phyloP scores from a whole-genome alignment of 805 yeast genomes.

The Priceomyces medius region DNA sequence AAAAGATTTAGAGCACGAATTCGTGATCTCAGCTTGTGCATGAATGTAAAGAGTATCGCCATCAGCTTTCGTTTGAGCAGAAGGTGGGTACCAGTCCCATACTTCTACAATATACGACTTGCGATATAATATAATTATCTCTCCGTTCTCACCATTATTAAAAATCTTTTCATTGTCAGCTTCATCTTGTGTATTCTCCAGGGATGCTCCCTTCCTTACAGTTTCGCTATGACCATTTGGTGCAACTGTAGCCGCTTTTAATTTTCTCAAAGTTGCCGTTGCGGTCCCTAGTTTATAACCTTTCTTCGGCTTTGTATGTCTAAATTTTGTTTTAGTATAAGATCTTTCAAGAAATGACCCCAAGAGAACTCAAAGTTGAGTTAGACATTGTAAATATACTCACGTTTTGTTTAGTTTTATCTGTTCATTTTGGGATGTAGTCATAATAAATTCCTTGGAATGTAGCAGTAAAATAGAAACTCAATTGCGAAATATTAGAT shows the following conservation, averaged over 20 bases:
- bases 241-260: slow-evolving; percentile 31
- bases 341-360: background rate
- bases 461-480: background rate
- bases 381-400: slow-evolving; percentile 1
- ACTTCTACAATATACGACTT: slow-evolving; percentile 21
- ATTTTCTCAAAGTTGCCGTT: slow-evolving; percentile 42
- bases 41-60: slow-evolving; percentile 25
- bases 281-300: slow-evolving; percentile 42
- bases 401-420: slow-evolving; percentile 6
- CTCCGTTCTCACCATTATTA: slow-evolving; percentile 34
- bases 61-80: slow-evolving; percentile 14
- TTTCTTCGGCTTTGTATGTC: slow-evolving; percentile 28
- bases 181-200: background rate
- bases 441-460: slow-evolving; percentile 1
- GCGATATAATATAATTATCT: slow-evolving; percentile 27
- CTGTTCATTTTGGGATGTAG: slow-evolving; percentile 4
- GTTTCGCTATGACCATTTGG: background rate
- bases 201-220: background rate
- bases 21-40: slow-evolving; percentile 11
- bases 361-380: no score
- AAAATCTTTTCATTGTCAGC: slow-evolving; percentile 9
- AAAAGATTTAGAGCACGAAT: background rate
- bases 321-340: slow-evolving; percentile 1
- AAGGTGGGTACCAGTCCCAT: slow-evolving; percentile 34
- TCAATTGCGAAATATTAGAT: no score